Base-by-base conservation (phyloP, 345 rosid species). In the Salix dunnii region DNA sequence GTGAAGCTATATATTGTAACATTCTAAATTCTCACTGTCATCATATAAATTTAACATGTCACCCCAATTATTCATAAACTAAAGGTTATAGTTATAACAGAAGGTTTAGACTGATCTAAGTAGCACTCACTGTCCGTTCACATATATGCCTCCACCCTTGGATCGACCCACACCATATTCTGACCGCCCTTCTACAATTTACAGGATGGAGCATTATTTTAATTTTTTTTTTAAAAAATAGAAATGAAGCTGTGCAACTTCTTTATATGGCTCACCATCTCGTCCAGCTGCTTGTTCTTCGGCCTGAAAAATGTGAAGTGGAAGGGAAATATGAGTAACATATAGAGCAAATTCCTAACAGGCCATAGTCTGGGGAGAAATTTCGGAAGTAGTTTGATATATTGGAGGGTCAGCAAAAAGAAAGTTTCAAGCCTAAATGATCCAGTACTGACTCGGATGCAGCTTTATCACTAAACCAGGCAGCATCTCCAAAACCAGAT, bases 231-330 rank as follows among this genome's bases (percentile, higher is more conserved):
- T 46, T 46, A 68, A 46, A 30, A 55, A 30, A 20, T 18, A 11
- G 5, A 36, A 71, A 33, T 38, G 21, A 77, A 68, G 36, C 58
- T 58, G 74, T 75, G 40, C 23, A 11, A 68, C 9, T 38, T 18
- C 38, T 25, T 25, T 48, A 74, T 38, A 31, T 49, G 74, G 70
- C 92, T 84, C 84, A 91, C 94, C 94, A 48, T 91, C 97, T 80
- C 94, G 87, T 38, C 92, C 91, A 72, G 82, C 85, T 6, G 94
- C 91, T 80, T 85, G 82, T 80, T 91, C 97, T 74, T 91, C 94
- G 25, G 90, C 94, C 97, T 91, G 87, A 20, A 80, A 82, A 30
- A 61, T 30, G 43, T 21, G 61, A 78, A 65, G 48, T 68, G 66
- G 27, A 64, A 48, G 51, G 48, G 27, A 58, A 43, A 71, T 38